Evolutionary conservation across 805 yeast genomes (phyloP).

Genomic region (Hagleromyces aurorensis): DNA sequence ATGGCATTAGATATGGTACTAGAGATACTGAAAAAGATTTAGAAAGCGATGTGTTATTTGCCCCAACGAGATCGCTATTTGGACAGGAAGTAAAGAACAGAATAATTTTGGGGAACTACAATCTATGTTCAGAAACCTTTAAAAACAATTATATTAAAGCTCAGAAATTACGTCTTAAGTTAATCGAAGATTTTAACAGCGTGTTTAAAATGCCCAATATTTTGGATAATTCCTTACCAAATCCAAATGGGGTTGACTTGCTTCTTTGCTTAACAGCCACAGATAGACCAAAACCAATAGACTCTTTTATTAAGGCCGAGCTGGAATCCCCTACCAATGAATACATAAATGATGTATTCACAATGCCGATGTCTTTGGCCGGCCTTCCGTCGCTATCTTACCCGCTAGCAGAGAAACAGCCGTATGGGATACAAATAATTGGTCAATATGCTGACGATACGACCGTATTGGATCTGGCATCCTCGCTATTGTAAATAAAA

Average conservation of each 20-base stretch:
- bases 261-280: slow-evolving; percentile 68
- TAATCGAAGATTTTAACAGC: slow-evolving; percentile 58
- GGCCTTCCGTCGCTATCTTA: slow-evolving; percentile 82
- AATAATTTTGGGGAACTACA: slow-evolving; percentile 78
- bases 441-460: slow-evolving; percentile 84
- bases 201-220: slow-evolving; percentile 50
- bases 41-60: slow-evolving; percentile 37
- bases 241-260: slow-evolving; percentile 50
- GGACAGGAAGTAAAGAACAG: slow-evolving; percentile 82
- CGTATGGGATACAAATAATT: slow-evolving; percentile 67
- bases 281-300: slow-evolving; percentile 45
- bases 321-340: slow-evolving; percentile 45
- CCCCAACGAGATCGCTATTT: slow-evolving; percentile 54
- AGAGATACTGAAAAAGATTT: slow-evolving; percentile 34
- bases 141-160: slow-evolving; percentile 73
- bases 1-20: slow-evolving; percentile 80
- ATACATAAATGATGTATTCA: slow-evolving; percentile 74
- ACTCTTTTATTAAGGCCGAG: slow-evolving; percentile 34
- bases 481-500: slow-evolving; percentile 2
- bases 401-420: slow-evolving; percentile 42
- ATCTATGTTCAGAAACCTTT: slow-evolving; percentile 64
- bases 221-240: slow-evolving; percentile 17
- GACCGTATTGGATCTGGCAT: slow-evolving; percentile 40
- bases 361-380: slow-evolving; percentile 86
- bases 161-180: slow-evolving; percentile 48